Evolutionary conservation across 495 filamentous ascomycete genomes (phyloP).

Genomic region (Daldinia grandis): DNA sequence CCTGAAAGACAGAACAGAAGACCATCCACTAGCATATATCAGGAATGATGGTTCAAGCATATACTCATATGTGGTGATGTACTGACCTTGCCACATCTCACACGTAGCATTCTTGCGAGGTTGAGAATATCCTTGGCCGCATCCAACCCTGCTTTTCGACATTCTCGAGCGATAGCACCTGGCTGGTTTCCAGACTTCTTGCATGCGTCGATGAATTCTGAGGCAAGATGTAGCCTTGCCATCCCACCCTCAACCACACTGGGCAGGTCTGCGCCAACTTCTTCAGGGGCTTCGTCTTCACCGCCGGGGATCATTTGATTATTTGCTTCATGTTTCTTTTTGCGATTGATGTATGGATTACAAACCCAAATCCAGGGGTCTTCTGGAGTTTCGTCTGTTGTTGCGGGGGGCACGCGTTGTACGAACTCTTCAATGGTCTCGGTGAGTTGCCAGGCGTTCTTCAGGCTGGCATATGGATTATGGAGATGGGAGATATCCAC

Average conservation of each 20-base stretch:
- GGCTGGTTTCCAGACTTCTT: slow-evolving; percentile 42
- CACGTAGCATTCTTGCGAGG: slow-evolving; percentile 62
- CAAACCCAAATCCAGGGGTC: slow-evolving; percentile 74
- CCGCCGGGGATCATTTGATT: slow-evolving; percentile 54
- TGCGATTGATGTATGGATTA: slow-evolving; percentile 58
- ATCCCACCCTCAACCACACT: slow-evolving; percentile 46
- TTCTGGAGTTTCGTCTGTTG: slow-evolving; percentile 48
- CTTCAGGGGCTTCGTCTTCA: slow-evolving; percentile 49
- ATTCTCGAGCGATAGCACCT: slow-evolving; percentile 56
- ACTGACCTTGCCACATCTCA: slow-evolving; percentile 68
- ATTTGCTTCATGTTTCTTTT: slow-evolving; percentile 30
- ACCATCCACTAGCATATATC: slow-evolving; percentile 73
- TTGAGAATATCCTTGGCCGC: slow-evolving; percentile 63
- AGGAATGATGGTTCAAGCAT: slow-evolving; percentile 8
- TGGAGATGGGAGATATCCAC: slow-evolving; percentile 42
- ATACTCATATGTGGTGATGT: neutral
- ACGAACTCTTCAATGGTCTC: slow-evolving; percentile 73
- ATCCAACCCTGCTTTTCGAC: slow-evolving; percentile 59
- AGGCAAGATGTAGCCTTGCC: slow-evolving; percentile 48
- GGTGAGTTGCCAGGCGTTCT: slow-evolving; percentile 58
- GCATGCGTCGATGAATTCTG: slow-evolving; percentile 43
- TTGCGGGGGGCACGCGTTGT: slow-evolving; percentile 69
- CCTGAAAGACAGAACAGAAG: slow-evolving; percentile 64
- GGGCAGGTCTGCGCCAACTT: slow-evolving; percentile 35
- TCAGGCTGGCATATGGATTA: slow-evolving; percentile 56